Evolutionary conservation across 805 yeast genomes (phyloP).

Genomic region (Saccharomycopsis microspora): DNA sequence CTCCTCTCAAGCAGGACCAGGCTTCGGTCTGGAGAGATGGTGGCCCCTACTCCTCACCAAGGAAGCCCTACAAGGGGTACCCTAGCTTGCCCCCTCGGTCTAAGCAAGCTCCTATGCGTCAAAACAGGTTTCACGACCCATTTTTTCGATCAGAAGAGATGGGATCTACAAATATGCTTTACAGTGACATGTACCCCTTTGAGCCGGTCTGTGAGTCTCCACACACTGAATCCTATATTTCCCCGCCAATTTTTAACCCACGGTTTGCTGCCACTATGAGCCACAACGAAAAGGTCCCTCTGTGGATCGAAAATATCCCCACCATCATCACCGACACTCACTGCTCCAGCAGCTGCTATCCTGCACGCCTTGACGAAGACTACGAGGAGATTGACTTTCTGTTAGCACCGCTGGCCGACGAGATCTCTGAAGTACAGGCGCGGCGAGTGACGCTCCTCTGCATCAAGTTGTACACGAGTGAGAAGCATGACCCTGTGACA

Average conservation of each 20-base stretch:
- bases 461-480: conserved; percentile 26
- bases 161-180: no score
- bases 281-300: conserved; percentile 49
- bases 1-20: no score
- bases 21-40: no score
- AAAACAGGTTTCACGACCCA: no score
- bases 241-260: conserved; percentile 25
- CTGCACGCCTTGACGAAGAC: conserved; percentile 29
- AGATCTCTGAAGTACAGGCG: conserved; percentile 42
- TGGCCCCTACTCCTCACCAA: no score
- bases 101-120: no score
- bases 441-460: conserved; percentile 36
- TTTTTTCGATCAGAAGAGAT: no score
- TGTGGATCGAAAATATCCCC: conserved; percentile 56
- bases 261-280: conserved; percentile 53
- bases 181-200: no score
- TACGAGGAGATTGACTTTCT: conserved; percentile 18
- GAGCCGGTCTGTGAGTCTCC: no score
- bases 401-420: conserved; percentile 28
- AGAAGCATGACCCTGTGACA: conserved; percentile 8
- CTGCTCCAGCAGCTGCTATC: conserved; percentile 37
- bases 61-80: no score
- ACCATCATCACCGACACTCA: conserved; percentile 21
- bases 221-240: no score
- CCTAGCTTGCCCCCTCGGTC: no score